These are phyloP conservation scores for Aspergillus ellipticus DNA, from an alignment of 495 filamentous ascomycete species.

Conservation along the genomic window DNA sequence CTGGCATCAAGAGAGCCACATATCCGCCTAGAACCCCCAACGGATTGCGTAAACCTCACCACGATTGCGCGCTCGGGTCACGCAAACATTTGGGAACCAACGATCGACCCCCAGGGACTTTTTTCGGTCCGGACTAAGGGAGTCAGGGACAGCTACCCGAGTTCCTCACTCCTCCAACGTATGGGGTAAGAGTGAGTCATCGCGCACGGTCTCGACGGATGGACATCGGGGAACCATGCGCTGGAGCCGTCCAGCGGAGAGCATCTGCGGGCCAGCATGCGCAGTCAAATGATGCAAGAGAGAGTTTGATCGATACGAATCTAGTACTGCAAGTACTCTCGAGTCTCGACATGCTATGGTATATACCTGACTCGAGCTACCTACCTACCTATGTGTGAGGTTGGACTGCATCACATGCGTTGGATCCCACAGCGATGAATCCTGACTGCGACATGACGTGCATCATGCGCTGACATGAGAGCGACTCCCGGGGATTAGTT, in stretches of 20 bases:
- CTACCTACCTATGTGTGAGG: neutral
- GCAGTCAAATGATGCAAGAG: neutral
- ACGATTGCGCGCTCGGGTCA: neutral
- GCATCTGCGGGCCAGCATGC: neutral
- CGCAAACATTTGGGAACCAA: neutral
- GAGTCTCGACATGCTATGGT: neutral
- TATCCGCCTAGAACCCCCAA: neutral
- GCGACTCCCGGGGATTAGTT: neutral
- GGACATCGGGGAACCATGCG: neutral
- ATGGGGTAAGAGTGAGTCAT: constrained; percentile 4
- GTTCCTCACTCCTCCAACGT: neutral
- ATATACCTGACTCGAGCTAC: no score
- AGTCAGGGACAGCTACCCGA: neutral
- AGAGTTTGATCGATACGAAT: neutral
- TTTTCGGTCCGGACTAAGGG: neutral
- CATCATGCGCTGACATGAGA: neutral
- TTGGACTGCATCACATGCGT: neutral
- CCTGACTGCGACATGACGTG: neutral
- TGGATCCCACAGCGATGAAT: neutral
- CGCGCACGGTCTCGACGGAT: neutral
- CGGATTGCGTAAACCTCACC: neutral
- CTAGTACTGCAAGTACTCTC: neutral
- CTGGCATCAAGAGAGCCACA: neutral
- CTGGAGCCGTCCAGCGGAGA: neutral
- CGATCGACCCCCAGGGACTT: neutral